Percentiles rank a stretch among this genome's conserved stretches.
Evolutionary conservation across 495 filamentous ascomycete species (phyloP).

Genomic region (Cercophora scortea): DNA sequence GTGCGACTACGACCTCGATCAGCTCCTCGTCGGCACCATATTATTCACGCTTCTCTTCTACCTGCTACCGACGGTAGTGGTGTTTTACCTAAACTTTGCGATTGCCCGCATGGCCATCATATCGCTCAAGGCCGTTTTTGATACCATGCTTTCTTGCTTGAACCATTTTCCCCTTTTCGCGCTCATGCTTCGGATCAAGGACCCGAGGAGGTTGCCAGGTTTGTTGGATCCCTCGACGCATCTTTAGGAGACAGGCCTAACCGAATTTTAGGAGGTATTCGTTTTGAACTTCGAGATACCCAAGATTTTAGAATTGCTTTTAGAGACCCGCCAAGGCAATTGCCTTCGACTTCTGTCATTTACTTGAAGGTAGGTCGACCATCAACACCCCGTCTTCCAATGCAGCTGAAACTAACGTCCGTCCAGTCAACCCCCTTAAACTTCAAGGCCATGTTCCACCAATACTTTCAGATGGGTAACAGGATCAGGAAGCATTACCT

Average conservation of each 20-base stretch:
- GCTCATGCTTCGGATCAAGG: conserved; percentile 92
- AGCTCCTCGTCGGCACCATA: conserved; percentile 92
- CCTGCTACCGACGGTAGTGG: conserved; percentile 85
- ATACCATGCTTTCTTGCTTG: conserved; percentile 84
- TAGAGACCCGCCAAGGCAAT: conserved; percentile 22
- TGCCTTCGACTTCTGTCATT: conserved; percentile 62
- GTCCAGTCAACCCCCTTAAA: conserved; percentile 76
- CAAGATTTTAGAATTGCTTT: conserved; percentile 36
- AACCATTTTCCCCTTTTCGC: conserved; percentile 99
- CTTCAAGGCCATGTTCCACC: conserved; percentile 88
- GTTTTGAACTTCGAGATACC: conserved; percentile 81
- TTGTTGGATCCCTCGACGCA: conserved; percentile 11
- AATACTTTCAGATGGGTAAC: conserved; percentile 90
- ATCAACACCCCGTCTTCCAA: not conserved
- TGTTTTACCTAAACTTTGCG: conserved; percentile 96
- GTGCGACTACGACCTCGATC: conserved; percentile 98
- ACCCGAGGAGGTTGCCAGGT: conserved; percentile 83
- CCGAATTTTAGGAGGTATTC: conserved; percentile 60
- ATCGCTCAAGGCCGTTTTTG: conserved; percentile 76
- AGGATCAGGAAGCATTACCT: conserved; percentile 94
- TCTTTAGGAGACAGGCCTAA: not conserved
- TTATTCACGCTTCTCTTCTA: conserved; percentile 96
- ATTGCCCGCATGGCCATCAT: conserved; percentile 92
- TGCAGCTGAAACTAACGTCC: conserved; percentile 1
- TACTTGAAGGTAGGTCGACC: conserved; percentile 57